Conservation (phyloP, 179 eudicot genomes). For the Amaranthus tricolor region DNA sequence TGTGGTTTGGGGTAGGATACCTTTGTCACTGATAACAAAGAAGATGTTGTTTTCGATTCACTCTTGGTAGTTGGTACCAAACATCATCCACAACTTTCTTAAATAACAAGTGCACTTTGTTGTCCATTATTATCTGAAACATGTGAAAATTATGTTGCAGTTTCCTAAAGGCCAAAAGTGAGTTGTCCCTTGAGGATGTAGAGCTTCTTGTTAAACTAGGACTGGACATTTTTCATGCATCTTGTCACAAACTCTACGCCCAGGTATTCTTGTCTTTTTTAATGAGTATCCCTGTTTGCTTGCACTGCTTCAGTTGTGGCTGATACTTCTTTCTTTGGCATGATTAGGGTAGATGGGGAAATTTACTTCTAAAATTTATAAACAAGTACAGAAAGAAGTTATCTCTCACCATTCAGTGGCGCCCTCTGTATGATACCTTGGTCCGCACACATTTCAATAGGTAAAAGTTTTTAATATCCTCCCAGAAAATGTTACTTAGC, state of each 20-base stretch:
- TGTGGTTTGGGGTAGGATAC: too few species aligned
- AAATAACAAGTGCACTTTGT: too few species aligned
- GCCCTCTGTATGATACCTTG: slow-evolving; percentile 81
- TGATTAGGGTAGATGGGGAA: slow-evolving; percentile 93
- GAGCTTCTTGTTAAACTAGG: slow-evolving; percentile 55
- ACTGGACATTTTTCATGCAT: slow-evolving; percentile 55
- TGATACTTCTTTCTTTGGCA: slow-evolving; percentile 15
- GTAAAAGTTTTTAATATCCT: slow-evolving; percentile 26
- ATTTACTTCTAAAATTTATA: slow-evolving; percentile 61
- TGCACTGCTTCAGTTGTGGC: slow-evolving; percentile 9
- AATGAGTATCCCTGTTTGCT: slow-evolving; percentile 9
- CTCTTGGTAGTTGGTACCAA: too few species aligned
- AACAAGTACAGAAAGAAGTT: slow-evolving; percentile 84
- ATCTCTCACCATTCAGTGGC: slow-evolving; percentile 71
- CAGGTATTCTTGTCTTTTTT: slow-evolving; percentile 49
- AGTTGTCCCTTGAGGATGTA: slow-evolving; percentile 73
- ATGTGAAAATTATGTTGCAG: slow-evolving; percentile 39
- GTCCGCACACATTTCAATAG: slow-evolving; percentile 79
- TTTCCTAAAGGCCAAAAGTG: slow-evolving; percentile 88
- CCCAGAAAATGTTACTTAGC: neutral
- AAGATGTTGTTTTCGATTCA: too few species aligned
- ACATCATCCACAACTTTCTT: too few species aligned
- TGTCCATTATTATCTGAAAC: neutral
- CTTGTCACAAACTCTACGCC: slow-evolving; percentile 64
- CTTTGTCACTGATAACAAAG: too few species aligned